Base-by-base conservation (phyloP, 768 basidiomycete species). In the Tricholoma sp. region DNA sequence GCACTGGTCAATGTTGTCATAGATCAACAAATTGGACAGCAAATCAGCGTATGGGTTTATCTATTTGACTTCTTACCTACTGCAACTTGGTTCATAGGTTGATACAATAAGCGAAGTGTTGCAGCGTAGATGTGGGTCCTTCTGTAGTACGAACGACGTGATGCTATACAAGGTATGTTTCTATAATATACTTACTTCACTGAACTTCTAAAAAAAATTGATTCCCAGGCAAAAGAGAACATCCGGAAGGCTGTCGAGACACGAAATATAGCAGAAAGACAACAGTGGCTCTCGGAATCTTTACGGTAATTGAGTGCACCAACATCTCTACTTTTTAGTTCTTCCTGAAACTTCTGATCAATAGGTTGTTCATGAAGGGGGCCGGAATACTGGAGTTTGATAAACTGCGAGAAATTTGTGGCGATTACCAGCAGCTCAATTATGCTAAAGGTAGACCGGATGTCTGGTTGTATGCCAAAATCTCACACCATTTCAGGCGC, bases 111-210 rank as follows among this genome's bases (percentile, higher is more conserved):
- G 93, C 67, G 94, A 98, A 64, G 85, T 94, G 42, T 73, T 99
- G 37, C 96, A 98, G 66, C 86, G 91, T 64, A 81, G 94, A 68
- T 99, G 97, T 62, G 95, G 96, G 2, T 92, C 94, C 12, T 98
- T 98, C 80, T 98, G 94, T 71, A 95, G 95, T 62, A 88, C 95
- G 2, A 97, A 98, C 66, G 97, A 99, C 72, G 97, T 99, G 44
- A 91, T 97, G 81, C 72, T 97, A 29, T 98, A 98, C 76, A 99
- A 99, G 79, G 94, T 85, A 63, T 55, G 73, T 59, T 34, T 55
- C 44, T 53, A 39, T 54, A 52, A 11, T n/a, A 17, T 41, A 15
- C 36, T 37, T 45, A n/a, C 18, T 55, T 17, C 5, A 28, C 3
- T 18, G 24, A 24, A 31, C 6, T 28, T 8, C 12, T 29, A 37